Conservation (phyloP, 169 alveolate genomes). For the Babesia sp. region DNA sequence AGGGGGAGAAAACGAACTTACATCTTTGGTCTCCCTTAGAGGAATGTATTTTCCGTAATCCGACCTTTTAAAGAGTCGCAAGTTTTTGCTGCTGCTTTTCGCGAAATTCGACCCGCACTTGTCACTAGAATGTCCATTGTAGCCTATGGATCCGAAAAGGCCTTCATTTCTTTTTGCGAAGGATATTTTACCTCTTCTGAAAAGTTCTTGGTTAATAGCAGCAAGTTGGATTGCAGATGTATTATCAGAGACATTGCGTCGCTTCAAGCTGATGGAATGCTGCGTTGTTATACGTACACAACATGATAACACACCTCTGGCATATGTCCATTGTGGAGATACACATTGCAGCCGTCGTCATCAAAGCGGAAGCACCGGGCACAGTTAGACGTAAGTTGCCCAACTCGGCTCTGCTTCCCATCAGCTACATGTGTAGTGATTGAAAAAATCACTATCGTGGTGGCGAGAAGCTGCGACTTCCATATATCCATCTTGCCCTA, state of each 20-base stretch:
- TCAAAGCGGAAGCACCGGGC: constrained; percentile 6
- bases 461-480: constrained; percentile 6
- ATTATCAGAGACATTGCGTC: neutral
- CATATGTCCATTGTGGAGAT: constrained; percentile 1
- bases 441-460: neutral
- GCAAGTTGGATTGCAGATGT: constrained; percentile 50
- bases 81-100: neutral
- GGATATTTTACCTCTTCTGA: constrained; percentile 49
- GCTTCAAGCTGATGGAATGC: constrained; percentile 31
- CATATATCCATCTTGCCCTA: constrained; percentile 1
- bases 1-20: constrained; percentile 8
- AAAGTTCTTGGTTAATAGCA: constrained; percentile 11
- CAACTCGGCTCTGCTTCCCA: neutral
- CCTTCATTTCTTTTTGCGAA: constrained; percentile 50
- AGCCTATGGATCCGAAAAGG: constrained; percentile 51
- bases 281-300: neutral
- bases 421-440: neutral
- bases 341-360: neutral
- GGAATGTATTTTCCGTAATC: constrained; percentile 39
- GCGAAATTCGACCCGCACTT: too few species aligned
- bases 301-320: constrained; percentile 16
- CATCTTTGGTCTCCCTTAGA: constrained; percentile 41
- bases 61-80: neutral
- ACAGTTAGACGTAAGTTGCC: neutral
- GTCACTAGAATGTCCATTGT: neutral